phyloP scores from a whole-genome alignment of 2,329 filamentous ascomycete genomes.

The Colletotrichum neosansevieriae region DNA sequence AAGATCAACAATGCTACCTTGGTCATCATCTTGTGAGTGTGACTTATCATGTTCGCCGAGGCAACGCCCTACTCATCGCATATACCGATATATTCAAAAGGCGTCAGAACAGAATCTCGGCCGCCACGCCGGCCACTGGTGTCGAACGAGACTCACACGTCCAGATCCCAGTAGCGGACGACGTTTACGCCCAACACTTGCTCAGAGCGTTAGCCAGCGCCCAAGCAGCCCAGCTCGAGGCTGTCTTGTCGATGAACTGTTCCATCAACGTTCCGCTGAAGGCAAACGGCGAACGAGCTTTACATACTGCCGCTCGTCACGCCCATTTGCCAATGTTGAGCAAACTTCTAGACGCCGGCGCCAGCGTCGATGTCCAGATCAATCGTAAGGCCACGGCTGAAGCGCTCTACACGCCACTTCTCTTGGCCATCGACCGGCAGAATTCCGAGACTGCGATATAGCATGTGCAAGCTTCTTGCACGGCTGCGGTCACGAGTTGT shows the following conservation, averaged over 20 bases:
- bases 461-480: conserved; percentile 1
- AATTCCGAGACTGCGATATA: conserved; percentile 5
- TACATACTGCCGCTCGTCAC: conserved; percentile 13
- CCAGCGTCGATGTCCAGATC: conserved; percentile 17
- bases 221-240: background rate
- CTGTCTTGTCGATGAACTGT: background rate
- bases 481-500: conserved; percentile 11
- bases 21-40: too few species aligned
- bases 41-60: too few species aligned
- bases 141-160: too few species aligned
- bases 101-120: too few species aligned
- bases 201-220: background rate
- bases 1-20: too few species aligned
- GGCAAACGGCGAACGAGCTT: conserved; percentile 4
- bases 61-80: too few species aligned
- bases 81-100: too few species aligned
- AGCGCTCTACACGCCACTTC: background rate
- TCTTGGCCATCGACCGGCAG: conserved; percentile 6
- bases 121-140: too few species aligned
- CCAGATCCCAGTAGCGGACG: too few species aligned
- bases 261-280: background rate
- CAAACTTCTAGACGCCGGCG: conserved; percentile 19
- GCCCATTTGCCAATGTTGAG: conserved; percentile 14
- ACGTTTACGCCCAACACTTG: background rate
- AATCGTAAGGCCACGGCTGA: too few species aligned